Evolutionary conservation across 148 eudicot species (phyloP).

Genomic region (Talinum fruticosum): DNA sequence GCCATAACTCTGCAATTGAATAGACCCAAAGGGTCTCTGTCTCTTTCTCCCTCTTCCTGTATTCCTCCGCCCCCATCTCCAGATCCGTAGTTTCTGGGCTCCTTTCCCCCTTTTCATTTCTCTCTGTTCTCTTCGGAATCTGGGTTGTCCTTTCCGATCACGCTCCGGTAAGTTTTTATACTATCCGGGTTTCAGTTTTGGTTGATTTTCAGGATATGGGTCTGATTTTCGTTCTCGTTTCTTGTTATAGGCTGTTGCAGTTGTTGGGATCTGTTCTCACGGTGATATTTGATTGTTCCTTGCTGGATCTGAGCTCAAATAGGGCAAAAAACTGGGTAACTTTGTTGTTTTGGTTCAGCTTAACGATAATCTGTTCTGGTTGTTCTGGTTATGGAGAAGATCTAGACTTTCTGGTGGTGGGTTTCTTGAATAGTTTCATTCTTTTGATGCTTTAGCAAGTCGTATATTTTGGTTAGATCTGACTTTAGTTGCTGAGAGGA

Average conservation of each 20-base stretch:
- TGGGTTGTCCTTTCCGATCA: conserved; percentile 1
- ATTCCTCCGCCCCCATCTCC: neutral
- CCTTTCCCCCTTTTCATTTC: neutral
- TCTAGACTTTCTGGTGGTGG: conserved; percentile 24
- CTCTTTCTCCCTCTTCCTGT: conserved; percentile 2
- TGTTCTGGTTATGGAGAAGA: conserved; percentile 54
- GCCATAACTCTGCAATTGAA: neutral
- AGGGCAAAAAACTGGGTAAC: conserved; percentile 19
- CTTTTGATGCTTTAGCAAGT: conserved; percentile 20
- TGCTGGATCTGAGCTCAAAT: conserved; percentile 22
- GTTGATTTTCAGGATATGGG: conserved; percentile 1
- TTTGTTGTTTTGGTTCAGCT: conserved; percentile 28
- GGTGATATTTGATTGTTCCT: neutral
- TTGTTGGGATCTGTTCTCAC: conserved; percentile 12
- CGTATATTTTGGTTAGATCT: conserved; percentile 25
- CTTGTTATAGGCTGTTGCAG: conserved; percentile 20
- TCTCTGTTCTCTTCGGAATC: neutral
- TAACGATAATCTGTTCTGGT: conserved; percentile 37
- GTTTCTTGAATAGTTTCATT: neutral
- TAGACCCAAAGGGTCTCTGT: conserved; percentile 1
- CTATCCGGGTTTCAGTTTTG: neutral
- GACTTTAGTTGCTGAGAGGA: conserved; percentile 12
- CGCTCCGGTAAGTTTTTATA: neutral
- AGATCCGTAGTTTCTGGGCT: conserved; percentile 17
- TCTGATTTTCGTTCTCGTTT: conserved; percentile 12